Evolutionary conservation across 2,329 filamentous ascomycete species (phyloP).

Genomic region (Cladobotryum mycophilum): DNA sequence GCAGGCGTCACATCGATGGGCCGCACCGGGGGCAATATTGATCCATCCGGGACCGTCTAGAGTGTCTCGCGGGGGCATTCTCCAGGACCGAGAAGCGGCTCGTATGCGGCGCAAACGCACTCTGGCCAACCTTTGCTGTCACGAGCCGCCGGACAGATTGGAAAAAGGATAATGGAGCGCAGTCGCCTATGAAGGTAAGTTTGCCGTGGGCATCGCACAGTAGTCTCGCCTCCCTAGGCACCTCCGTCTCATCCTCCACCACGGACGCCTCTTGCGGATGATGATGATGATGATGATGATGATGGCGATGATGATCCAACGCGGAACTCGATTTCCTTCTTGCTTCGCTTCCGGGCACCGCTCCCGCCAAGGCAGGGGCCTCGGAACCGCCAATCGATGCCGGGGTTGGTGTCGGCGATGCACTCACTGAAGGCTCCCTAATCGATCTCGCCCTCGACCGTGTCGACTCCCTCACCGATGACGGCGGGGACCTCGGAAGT

Average conservation of each 20-base stretch:
- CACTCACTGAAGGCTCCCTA: constrained; percentile 1
- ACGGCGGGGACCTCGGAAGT: constrained; percentile 8
- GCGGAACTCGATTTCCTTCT: no score
- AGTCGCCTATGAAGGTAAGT: constrained; percentile 51
- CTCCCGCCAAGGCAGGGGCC: constrained; percentile 14
- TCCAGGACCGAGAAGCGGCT: constrained; percentile 45
- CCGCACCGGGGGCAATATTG: constrained; percentile 21
- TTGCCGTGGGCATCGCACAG: constrained; percentile 48
- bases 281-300: constrained; percentile 1
- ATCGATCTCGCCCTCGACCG: background rate
- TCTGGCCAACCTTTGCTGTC: constrained; percentile 40
- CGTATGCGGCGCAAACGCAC: constrained; percentile 46
- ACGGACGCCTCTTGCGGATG: constrained; percentile 9
- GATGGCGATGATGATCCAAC: constrained; percentile 3
- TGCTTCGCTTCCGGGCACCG: constrained; percentile 9
- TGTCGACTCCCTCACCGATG: constrained; percentile 1
- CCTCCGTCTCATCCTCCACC: constrained; percentile 47
- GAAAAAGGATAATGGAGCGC: constrained; percentile 50
- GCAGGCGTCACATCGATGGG: constrained; percentile 21
- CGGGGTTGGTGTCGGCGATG: constrained; percentile 5
- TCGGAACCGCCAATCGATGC: constrained; percentile 16
- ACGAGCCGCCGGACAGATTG: constrained; percentile 49
- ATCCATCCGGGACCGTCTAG: constrained; percentile 5
- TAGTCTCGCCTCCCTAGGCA: constrained; percentile 46
- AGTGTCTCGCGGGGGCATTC: constrained; percentile 28